These are phyloP conservation scores for Dendrobium huoshanense DNA, from an alignment of 106 monocot genomes.

Conservation along the genomic window DNA sequence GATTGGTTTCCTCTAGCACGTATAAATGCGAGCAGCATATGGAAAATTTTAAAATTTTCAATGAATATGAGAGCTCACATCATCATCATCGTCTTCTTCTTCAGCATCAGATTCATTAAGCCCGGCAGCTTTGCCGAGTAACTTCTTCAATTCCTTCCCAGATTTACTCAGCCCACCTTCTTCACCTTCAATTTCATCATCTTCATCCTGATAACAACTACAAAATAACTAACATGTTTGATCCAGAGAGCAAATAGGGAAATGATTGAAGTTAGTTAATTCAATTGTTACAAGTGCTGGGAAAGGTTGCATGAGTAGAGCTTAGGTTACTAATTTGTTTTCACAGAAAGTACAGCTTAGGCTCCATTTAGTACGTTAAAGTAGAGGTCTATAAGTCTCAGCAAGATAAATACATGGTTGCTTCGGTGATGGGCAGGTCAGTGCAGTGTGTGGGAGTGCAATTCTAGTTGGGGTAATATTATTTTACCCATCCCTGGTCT, in stretches of 20 bases:
- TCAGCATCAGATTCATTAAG: conserved; percentile 85
- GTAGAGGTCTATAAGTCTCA: neutral
- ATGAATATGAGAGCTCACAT: conserved; percentile 33
- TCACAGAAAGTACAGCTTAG: neutral
- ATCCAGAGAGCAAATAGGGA: neutral
- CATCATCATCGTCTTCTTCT: conserved; percentile 92
- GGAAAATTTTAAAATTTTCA: neutral
- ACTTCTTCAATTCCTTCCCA: conserved; percentile 94
- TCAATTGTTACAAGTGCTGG: neutral
- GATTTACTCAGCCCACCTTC: conserved; percentile 91
- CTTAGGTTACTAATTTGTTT: neutral
- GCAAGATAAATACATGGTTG: neutral
- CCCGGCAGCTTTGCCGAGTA: conserved; percentile 83
- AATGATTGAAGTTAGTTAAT: neutral
- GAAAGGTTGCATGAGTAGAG: neutral
- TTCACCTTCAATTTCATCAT: conserved; percentile 73
- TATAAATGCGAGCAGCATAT: neutral
- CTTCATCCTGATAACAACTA: conserved; percentile 70
- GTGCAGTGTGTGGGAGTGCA: neutral
- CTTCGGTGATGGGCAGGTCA: neutral
- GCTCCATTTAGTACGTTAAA: neutral
- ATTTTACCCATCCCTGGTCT: too few species aligned
- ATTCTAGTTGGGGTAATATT: neutral
- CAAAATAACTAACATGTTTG: conserved; percentile 2
- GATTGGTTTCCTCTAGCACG: neutral